phyloP scores from a whole-genome alignment of 371 early-diverging fungal species.

The Mucor lusitanicus region DNA sequence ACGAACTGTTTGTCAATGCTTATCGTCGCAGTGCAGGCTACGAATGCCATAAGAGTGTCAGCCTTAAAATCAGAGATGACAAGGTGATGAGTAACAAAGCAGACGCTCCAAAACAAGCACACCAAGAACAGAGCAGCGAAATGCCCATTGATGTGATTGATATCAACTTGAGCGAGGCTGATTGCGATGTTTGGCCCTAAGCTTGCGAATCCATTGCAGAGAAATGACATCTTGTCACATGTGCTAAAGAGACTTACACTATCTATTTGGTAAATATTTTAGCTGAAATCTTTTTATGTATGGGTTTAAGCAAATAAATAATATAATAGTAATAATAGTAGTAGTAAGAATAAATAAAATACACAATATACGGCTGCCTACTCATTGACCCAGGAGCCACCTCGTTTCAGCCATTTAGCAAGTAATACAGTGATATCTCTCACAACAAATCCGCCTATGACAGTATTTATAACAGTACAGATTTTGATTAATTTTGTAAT shows the following conservation, averaged over 20 bases:
- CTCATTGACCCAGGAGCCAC: constrained; percentile 53
- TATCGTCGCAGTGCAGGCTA: constrained; percentile 23
- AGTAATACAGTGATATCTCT: constrained; percentile 48
- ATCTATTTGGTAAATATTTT: neutral
- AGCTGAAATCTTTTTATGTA: neutral
- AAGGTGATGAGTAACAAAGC: constrained; percentile 1
- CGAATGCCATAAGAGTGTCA: constrained; percentile 29
- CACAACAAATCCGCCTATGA: constrained; percentile 50
- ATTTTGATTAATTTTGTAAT: constrained; percentile 37
- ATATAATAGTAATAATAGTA: neutral
- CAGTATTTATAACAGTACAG: constrained; percentile 36
- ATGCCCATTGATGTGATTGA: constrained; percentile 19
- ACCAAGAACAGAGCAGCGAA: neutral
- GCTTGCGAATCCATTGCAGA: too few relatives aligned
- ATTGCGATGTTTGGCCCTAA: constrained; percentile 33
- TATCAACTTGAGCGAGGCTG: constrained; percentile 24
- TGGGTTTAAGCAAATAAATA: neutral
- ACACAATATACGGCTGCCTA: constrained; percentile 17
- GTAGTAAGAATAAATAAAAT: constrained; percentile 6
- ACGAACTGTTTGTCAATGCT: constrained; percentile 26
- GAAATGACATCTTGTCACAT: neutral
- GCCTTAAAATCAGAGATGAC: constrained; percentile 12
- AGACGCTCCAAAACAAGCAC: neutral
- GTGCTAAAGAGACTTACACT: neutral
- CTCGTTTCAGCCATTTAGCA: constrained; percentile 56